Conservation (phyloP, 2,329 filamentous ascomycete species). For the Aspergillus quadricinctus region DNA sequence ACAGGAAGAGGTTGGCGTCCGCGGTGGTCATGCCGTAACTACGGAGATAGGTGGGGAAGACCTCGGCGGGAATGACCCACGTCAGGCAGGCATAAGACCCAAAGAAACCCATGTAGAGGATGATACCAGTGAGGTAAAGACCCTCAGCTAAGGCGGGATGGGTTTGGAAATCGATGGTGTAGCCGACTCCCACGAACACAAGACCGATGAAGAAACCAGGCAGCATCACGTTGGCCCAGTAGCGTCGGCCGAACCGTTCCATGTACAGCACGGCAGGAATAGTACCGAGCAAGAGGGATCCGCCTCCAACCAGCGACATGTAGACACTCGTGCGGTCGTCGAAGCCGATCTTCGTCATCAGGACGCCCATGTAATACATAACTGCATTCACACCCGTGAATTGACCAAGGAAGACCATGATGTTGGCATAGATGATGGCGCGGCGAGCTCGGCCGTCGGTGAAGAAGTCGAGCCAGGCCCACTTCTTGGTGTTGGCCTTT, state of each 20-base stretch:
- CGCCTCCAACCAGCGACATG: constrained; percentile 71
- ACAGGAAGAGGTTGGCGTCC: constrained; percentile 64
- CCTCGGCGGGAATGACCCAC: constrained; percentile 64
- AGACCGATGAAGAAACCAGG: constrained; percentile 68
- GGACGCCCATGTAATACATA: constrained; percentile 66
- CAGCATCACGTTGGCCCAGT: constrained; percentile 70
- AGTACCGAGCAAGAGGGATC: constrained; percentile 61
- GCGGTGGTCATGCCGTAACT: constrained; percentile 71
- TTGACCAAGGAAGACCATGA: constrained; percentile 67
- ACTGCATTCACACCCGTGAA: constrained; percentile 67
- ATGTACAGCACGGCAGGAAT: constrained; percentile 66
- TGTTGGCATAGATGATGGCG: constrained; percentile 63
- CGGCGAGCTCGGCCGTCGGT: constrained; percentile 64
- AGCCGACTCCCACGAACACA: constrained; percentile 61
- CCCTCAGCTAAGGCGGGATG: constrained; percentile 51
- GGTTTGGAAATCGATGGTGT: constrained; percentile 50
- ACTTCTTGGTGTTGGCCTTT: constrained; percentile 51
- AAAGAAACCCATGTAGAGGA: constrained; percentile 65
- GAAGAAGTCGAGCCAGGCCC: constrained; percentile 70
- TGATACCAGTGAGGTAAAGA: constrained; percentile 58
- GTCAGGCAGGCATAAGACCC: constrained; percentile 62
- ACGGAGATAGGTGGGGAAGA: constrained; percentile 68
- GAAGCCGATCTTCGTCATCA: constrained; percentile 67
- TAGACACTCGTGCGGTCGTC: constrained; percentile 59
- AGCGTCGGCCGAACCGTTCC: constrained; percentile 67